Evolutionary conservation across 768 basidiomycete genomes (phyloP).

Genomic region (Leucocoprinus leucothites): DNA sequence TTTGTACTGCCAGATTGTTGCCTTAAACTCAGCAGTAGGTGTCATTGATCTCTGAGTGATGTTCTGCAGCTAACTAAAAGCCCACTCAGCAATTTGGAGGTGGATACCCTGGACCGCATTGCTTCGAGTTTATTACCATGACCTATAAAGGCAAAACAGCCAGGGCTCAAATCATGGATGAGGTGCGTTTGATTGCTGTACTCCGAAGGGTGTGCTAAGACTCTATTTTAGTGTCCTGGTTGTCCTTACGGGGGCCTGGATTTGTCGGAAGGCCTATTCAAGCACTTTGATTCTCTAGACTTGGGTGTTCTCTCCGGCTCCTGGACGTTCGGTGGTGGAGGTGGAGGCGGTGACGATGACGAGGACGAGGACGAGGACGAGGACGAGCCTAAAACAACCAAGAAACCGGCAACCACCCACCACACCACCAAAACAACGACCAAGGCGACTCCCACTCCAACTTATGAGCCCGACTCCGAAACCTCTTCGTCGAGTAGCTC

Average conservation of each 20-base stretch:
- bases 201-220: background rate
- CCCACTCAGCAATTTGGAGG: constrained; percentile 35
- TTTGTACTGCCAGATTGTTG: constrained; percentile 23
- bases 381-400: background rate
- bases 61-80: background rate
- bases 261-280: constrained; percentile 64
- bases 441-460: constrained; percentile 20
- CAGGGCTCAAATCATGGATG: constrained; percentile 57
- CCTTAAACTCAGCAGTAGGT: constrained; percentile 21
- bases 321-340: constrained; percentile 44
- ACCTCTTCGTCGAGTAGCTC: background rate
- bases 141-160: constrained; percentile 56
- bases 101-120: constrained; percentile 66
- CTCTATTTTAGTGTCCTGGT: constrained; percentile 51
- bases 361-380: background rate
- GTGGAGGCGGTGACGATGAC: background rate
- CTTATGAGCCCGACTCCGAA: constrained; percentile 57
- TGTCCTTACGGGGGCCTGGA: constrained; percentile 70
- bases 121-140: constrained; percentile 61
- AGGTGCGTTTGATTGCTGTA: constrained; percentile 34
- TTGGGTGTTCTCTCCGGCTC: constrained; percentile 56
- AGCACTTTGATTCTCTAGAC: constrained; percentile 45
- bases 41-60: background rate
- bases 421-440: constrained; percentile 17
- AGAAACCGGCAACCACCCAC: constrained; percentile 9